Evolutionary conservation across 331 rosid genomes (phyloP), one percentile per base, ranked within the genome.

Genomic region (Saraca asoca): DNA sequence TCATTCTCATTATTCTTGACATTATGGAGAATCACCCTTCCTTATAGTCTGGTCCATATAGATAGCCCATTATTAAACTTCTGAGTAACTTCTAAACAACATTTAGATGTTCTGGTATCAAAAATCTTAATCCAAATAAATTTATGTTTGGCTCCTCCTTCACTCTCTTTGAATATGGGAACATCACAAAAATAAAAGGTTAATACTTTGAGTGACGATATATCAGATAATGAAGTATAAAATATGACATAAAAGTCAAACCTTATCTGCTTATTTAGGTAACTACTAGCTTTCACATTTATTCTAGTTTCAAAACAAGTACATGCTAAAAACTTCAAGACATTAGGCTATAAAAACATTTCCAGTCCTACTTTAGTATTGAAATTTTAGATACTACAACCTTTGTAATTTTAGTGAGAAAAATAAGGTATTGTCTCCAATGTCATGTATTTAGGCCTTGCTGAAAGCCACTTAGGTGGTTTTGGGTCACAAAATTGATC

Each of bases 131-230:
- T 59, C 85, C 85, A 33, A 82, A 83, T 81, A 16, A 88, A 64
- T 91, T 88, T 72, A 44, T 79, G 75, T 88, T 86, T 6, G 97
- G 95, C 73, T 82, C 95, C 84, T 91, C 95, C 43, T 54, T 38
- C 75, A 78, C 33, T 37, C 37, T 62, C 96, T 87, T 66, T 63
- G 58, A 52, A 65, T 13, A 76, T 20, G 41, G 69, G 71, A 7
- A 75, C 39, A 46, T 14, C 62, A 46, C 34, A 24, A 61, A 38
- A 24, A 54, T 7, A 11, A 14, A 34, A 57, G 7, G 35, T 70
- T 31, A 70, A 58, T 53, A 59, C 34, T 56, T 51, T n/a, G 37
- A 50, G 70, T 48, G 53, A 14, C 7, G 39, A 46, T 13, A 51
- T 10, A 39, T 38, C 2, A 55, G 45, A 41, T n/a, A n/a, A 48